Conservation (phyloP, 73 alveolate genomes). For the Stentor coeruleus region DNA sequence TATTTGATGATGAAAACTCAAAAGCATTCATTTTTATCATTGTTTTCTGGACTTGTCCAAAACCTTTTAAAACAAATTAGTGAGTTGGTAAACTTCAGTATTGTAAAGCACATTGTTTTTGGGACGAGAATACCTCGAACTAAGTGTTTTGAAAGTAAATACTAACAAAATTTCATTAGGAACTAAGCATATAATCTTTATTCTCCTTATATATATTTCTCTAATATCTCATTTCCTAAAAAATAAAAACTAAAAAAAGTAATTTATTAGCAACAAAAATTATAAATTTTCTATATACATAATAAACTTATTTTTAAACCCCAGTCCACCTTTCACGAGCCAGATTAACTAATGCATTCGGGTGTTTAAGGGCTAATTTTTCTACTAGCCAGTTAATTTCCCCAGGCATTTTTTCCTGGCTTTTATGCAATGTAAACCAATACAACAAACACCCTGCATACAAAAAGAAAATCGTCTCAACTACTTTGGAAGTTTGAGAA, state of each 20-base stretch:
- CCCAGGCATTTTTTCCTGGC: not conserved
- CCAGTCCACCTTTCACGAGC: not conserved
- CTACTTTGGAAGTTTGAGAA: not conserved
- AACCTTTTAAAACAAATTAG: not conserved
- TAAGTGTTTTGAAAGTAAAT: too few species aligned
- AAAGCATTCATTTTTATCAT: not conserved
- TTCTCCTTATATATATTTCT: too few species aligned
- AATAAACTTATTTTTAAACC: too few species aligned
- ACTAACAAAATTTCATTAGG: too few species aligned
- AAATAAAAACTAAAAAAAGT: too few species aligned
- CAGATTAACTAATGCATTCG: not conserved
- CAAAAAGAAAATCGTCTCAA: not conserved
- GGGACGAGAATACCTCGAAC: conserved; percentile 16
- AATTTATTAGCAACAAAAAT: too few species aligned
- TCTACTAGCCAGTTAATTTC: not conserved
- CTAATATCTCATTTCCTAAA: too few species aligned
- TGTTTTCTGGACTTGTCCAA: not conserved
- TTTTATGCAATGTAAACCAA: not conserved
- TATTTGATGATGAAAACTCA: not conserved
- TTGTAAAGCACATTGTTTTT: not conserved
- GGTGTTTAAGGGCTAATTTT: not conserved
- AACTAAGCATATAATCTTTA: too few species aligned
- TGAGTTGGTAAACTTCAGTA: not conserved
- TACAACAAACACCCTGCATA: not conserved
- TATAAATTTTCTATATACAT: too few species aligned